Evolutionary conservation across 148 eudicot species (phyloP).

Genomic region (Cornus controversa): DNA sequence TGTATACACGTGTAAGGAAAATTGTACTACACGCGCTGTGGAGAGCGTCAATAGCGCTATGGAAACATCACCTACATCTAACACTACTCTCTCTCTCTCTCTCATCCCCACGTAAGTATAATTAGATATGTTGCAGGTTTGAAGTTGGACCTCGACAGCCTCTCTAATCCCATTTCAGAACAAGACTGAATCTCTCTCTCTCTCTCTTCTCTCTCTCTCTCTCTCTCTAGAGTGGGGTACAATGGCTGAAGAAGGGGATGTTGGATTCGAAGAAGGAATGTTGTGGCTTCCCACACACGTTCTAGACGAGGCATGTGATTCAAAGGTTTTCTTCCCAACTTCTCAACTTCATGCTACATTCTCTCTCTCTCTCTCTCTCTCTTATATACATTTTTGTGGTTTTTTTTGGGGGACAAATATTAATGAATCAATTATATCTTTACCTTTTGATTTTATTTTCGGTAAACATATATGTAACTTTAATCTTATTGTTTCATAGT

Average conservation of each 20-base stretch:
- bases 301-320: conserved; percentile 24
- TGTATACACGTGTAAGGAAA: background rate
- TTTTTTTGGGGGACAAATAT: no score
- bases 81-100: background rate
- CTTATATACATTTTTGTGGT: no score
- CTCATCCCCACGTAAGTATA: background rate
- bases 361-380: no score
- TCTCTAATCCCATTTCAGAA: conserved; percentile 3
- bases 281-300: conserved; percentile 33
- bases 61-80: background rate
- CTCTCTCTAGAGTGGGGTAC: conserved; percentile 3
- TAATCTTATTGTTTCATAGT: background rate
- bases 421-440: no score
- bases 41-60: background rate
- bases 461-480: no score
- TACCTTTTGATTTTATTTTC: background rate
- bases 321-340: background rate
- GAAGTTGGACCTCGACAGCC: conserved; percentile 42
- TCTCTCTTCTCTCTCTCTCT: conserved; percentile 12
- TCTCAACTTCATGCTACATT: background rate
- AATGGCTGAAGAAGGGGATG: conserved; percentile 29
- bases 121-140: conserved; percentile 61
- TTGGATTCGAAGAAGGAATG: conserved; percentile 32
- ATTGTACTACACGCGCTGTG: background rate
- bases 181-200: background rate